phyloP scores from a whole-genome alignment of 768 basidiomycete genomes.

The Mycena metata region DNA sequence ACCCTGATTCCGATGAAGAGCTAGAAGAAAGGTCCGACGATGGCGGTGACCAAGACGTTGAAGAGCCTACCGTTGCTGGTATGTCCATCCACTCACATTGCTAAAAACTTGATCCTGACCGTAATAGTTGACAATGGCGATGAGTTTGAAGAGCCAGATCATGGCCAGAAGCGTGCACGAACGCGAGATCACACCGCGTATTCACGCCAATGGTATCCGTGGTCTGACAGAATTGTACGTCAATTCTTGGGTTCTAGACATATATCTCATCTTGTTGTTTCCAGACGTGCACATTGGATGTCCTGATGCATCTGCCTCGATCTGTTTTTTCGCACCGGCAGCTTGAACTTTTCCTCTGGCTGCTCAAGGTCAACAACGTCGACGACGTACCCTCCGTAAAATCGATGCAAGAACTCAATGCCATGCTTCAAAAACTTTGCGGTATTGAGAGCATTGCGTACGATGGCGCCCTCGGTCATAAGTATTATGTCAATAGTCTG shows the following conservation, averaged over 20 bases:
- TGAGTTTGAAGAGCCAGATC: neutral
- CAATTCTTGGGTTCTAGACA: too few species aligned
- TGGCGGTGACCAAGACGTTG: neutral
- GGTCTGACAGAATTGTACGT: conserved; percentile 9
- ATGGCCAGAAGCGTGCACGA: conserved; percentile 6
- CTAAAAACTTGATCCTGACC: neutral
- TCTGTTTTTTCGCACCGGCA: conserved; percentile 48
- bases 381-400: conserved; percentile 40
- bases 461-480: conserved; percentile 51
- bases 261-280: neutral
- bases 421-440: conserved; percentile 42
- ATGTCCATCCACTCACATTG: neutral
- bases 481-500: too few species aligned
- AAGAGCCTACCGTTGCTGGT: conserved; percentile 7
- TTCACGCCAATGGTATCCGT: conserved; percentile 14
- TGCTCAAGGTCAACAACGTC: conserved; percentile 41
- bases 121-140: conserved; percentile 13
- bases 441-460: conserved; percentile 48
- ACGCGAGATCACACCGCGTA: neutral
- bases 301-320: conserved; percentile 48
- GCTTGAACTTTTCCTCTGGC: conserved; percentile 47
- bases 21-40: conserved; percentile 11
- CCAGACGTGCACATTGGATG: conserved; percentile 48
- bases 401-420: conserved; percentile 34
- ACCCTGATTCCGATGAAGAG: neutral